Conservation (phyloP, 2,329 filamentous ascomycete species). For the Tolypocladium sp. region DNA sequence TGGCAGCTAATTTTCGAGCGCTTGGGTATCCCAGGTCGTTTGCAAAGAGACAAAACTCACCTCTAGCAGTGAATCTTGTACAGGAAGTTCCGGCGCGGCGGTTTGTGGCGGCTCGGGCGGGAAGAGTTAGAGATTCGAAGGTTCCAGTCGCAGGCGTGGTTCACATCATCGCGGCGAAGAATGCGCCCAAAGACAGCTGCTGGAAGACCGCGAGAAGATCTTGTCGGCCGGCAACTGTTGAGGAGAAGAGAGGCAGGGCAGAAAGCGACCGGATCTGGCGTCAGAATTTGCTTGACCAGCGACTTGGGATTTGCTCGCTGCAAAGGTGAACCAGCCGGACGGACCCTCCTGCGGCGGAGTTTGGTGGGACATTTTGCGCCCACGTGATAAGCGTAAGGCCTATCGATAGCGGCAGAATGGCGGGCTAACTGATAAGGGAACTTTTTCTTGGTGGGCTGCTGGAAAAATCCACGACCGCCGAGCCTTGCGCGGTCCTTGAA, state of each 20-base stretch:
- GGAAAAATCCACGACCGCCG: not conserved
- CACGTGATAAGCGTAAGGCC: conserved; percentile 26
- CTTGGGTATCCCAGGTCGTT: not conserved
- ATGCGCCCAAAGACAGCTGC: conserved; percentile 8
- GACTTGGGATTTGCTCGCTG: conserved; percentile 4
- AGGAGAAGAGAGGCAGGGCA: not conserved
- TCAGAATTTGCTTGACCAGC: conserved; percentile 2
- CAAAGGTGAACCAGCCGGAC: conserved; percentile 6
- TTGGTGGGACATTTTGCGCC: conserved; percentile 30
- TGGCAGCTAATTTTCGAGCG: not conserved
- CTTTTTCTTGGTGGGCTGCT: conserved; percentile 12
- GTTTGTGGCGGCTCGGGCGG: conserved; percentile 14
- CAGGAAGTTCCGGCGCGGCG: conserved; percentile 7
- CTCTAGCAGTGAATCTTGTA: conserved; percentile 1
- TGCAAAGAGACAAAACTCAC: not conserved
- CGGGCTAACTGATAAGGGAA: conserved; percentile 21
- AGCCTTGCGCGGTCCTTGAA: not conserved
- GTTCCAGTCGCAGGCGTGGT: conserved; percentile 18
- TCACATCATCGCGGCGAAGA: conserved; percentile 29
- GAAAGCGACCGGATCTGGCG: not conserved
- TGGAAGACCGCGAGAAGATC: not conserved
- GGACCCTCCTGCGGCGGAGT: conserved; percentile 13
- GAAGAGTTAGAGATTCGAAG: conserved; percentile 17
- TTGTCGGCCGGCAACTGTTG: not conserved
- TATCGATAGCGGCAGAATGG: conserved; percentile 8